Evolutionary conservation across 306 rosid species (phyloP).

Genomic region (Lathyrus oleraceus): DNA sequence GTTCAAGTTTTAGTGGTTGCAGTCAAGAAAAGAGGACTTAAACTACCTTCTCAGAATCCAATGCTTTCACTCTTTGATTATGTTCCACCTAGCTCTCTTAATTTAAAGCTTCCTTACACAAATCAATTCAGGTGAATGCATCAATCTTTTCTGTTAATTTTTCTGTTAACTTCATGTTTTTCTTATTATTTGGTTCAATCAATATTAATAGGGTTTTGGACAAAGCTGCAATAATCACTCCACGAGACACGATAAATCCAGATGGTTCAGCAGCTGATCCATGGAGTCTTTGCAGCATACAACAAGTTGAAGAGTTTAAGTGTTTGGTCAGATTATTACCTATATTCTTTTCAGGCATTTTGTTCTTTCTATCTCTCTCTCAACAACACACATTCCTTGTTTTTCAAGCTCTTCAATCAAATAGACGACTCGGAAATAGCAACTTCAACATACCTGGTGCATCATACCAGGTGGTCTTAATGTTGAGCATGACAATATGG

Average conservation of each 20-base stretch:
- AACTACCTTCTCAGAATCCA: slow-evolving; percentile 51
- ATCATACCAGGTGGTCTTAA: slow-evolving; percentile 55
- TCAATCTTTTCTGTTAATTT: neutral
- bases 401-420: slow-evolving; percentile 84
- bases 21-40: slow-evolving; percentile 55
- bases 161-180: neutral
- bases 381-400: slow-evolving; percentile 64
- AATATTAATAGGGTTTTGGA: slow-evolving; percentile 56
- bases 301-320: slow-evolving; percentile 91
- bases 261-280: slow-evolving; percentile 78
- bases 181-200: neutral
- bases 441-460: slow-evolving; percentile 71
- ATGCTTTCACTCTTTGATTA: slow-evolving; percentile 58
- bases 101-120: slow-evolving; percentile 65
- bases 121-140: slow-evolving; percentile 67
- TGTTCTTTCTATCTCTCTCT: slow-evolving; percentile 41
- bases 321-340: slow-evolving; percentile 74
- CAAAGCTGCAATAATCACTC: slow-evolving; percentile 71
- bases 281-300: slow-evolving; percentile 78
- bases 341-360: slow-evolving; percentile 55
- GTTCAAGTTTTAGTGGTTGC: slow-evolving; percentile 68
- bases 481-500: slow-evolving; percentile 67
- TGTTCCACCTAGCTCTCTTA: slow-evolving; percentile 53
- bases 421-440: slow-evolving; percentile 52
- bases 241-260: slow-evolving; percentile 49